Conservation (phyloP, 2,329 filamentous ascomycete genomes). For the Helotiales sp. region DNA sequence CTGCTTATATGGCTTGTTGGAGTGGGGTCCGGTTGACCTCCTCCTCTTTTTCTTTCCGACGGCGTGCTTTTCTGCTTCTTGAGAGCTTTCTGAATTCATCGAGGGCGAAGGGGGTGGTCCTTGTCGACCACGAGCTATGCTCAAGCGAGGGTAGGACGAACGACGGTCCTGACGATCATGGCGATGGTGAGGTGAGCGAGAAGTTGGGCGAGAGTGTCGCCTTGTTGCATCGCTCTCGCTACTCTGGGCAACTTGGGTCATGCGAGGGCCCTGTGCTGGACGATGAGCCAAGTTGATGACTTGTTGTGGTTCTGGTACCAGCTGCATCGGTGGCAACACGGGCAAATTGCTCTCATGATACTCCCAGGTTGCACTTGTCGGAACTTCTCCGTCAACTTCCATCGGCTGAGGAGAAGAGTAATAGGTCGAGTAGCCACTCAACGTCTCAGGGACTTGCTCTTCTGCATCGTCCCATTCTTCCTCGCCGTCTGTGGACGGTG, state of each 20-base stretch:
- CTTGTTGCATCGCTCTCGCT: background rate
- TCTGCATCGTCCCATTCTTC: background rate
- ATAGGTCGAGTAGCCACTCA: background rate
- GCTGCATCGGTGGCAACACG: background rate
- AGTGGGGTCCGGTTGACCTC: background rate
- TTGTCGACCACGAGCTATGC: background rate
- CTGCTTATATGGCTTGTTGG: constrained; percentile 16
- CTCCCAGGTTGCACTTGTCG: background rate
- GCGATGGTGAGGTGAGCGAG: background rate
- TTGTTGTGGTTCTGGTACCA: background rate
- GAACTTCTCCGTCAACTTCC: background rate
- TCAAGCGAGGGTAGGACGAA: background rate
- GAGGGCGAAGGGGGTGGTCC: background rate
- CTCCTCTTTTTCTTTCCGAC: background rate
- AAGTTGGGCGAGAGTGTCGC: background rate
- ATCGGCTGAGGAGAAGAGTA: background rate
- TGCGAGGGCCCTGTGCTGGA: background rate
- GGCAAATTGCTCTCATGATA: background rate
- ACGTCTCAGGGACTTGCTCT: background rate
- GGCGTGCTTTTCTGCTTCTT: background rate
- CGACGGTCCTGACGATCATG: background rate
- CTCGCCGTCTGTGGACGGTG: background rate
- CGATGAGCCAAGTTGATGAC: background rate
- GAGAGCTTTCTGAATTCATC: background rate
- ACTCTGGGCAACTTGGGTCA: background rate